These are phyloP conservation scores for Sarcodon sp. DNA, from an alignment of 768 basidiomycete genomes.

Conservation along the genomic window DNA sequence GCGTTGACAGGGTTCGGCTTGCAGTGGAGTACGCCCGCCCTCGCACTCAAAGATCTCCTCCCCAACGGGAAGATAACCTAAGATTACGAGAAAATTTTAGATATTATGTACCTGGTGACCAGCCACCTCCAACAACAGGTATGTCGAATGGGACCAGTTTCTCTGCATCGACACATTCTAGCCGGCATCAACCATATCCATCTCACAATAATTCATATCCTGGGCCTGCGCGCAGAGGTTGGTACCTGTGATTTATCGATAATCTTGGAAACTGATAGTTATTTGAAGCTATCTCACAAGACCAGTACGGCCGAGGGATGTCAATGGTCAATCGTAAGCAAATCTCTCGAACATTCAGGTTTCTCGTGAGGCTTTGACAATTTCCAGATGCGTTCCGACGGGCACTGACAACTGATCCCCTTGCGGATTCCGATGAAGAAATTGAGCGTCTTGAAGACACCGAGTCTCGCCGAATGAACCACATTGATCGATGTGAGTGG, in stretches of 20 bases:
- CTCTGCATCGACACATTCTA: neutral
- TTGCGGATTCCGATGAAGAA: slow-evolving; percentile 67
- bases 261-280: too few relatives aligned
- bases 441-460: slow-evolving; percentile 33
- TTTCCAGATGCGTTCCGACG: slow-evolving; percentile 62
- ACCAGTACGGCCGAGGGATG: neutral
- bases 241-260: neutral
- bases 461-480: neutral
- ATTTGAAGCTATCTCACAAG: neutral
- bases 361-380: neutral
- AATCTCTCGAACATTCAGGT: too few relatives aligned
- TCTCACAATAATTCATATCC: neutral
- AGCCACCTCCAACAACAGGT: neutral
- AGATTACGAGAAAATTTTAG: neutral
- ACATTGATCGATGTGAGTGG: slow-evolving; percentile 8
- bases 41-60: neutral
- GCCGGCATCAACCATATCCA: neutral
- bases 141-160: neutral
- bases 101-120: neutral
- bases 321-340: neutral
- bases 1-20: neutral
- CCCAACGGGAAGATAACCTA: neutral
- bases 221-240: neutral
- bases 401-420: slow-evolving; percentile 46
- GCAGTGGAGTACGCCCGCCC: neutral